Conservation (phyloP, 1,139 yeast species). For the Chernovozyma sophiae-reginae region DNA sequence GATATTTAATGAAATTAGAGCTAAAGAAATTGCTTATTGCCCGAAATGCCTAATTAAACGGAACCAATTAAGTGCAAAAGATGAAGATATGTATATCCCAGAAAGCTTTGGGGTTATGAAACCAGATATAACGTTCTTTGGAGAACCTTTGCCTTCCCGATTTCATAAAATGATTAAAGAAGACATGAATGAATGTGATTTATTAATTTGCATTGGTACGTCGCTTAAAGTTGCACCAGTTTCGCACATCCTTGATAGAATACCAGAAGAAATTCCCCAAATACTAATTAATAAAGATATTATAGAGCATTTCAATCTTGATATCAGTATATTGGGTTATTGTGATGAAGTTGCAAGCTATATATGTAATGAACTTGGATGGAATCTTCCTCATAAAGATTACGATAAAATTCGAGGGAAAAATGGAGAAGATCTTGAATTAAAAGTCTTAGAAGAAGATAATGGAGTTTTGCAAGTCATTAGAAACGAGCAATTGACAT, state of each 20-base stretch:
- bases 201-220: constrained; percentile 85
- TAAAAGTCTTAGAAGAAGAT: constrained; percentile 18
- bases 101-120: constrained; percentile 81
- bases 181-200: constrained; percentile 68
- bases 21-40: constrained; percentile 65
- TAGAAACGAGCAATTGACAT: no score
- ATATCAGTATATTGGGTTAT: constrained; percentile 72
- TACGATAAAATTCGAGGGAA: constrained; percentile 17
- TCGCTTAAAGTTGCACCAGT: constrained; percentile 95
- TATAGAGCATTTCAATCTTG: constrained; percentile 77
- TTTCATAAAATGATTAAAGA: constrained; percentile 61
- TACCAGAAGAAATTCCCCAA: constrained; percentile 75
- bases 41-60: constrained; percentile 57
- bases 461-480: constrained; percentile 16
- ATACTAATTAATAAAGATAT: constrained; percentile 77
- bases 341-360: constrained; percentile 85
- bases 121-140: constrained; percentile 94
- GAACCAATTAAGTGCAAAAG: constrained; percentile 23
- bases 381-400: constrained; percentile 62
- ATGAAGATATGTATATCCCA: constrained; percentile 24
- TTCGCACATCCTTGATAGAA: constrained; percentile 78
- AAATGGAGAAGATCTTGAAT: constrained; percentile 16
- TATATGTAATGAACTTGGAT: constrained; percentile 55
- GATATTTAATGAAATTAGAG: constrained; percentile 59
- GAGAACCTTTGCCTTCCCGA: constrained; percentile 76